A percentile compares a stretch with the other conserved stretches of the same genome.
phyloP scores from a whole-genome alignment of 441 rosid species.

The Populus trichocarpa region DNA sequence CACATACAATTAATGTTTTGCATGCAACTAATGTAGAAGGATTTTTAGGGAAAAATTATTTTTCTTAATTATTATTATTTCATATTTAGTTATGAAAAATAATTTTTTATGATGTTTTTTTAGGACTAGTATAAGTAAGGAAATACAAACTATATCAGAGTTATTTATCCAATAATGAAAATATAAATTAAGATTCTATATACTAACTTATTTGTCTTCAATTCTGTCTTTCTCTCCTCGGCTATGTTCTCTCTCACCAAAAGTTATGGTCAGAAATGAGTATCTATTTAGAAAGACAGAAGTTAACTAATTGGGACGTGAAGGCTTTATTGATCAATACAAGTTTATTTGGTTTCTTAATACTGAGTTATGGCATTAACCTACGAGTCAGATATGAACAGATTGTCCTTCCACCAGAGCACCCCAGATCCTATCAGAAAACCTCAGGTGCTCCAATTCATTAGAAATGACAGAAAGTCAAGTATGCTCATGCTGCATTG shows the following conservation, averaged over 20 bases:
- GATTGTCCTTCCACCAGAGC: neutral
- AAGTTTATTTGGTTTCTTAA: neutral
- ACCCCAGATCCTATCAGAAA: neutral
- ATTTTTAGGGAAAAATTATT: too few relatives aligned
- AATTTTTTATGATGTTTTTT: too few relatives aligned
- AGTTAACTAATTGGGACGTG: neutral
- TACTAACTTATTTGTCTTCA: too few relatives aligned
- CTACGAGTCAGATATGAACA: neutral
- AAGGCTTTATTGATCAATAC: neutral
- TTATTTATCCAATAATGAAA: too few relatives aligned
- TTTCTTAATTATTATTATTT: too few relatives aligned
- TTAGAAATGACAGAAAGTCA: neutral
- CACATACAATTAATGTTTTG: too few relatives aligned
- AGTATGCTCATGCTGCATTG: neutral
- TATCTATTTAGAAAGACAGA: neutral
- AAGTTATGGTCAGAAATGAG: neutral
- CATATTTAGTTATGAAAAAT: too few relatives aligned
- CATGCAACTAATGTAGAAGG: too few relatives aligned
- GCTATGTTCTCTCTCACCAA: neutral
- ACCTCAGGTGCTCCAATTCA: neutral
- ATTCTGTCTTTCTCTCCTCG: neutral
- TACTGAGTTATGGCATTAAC: neutral
- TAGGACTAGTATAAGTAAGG: too few relatives aligned
- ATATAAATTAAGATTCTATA: too few relatives aligned
- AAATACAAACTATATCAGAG: too few relatives aligned